These are phyloP conservation scores for Kodamaea derodonti DNA, from an alignment of 1,139 yeast species.

Conservation along the genomic window DNA sequence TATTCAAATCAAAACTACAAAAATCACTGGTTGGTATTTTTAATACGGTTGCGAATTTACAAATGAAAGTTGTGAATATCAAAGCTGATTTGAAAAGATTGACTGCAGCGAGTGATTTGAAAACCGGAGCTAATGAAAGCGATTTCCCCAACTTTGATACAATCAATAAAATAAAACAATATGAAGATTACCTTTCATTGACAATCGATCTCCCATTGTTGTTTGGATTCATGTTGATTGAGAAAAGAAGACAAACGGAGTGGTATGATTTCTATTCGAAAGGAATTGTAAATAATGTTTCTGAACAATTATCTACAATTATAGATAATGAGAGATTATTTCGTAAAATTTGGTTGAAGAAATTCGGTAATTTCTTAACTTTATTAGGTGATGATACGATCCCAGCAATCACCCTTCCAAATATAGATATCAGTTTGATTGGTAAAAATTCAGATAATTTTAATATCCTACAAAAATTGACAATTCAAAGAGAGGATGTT, in stretches of 20 bases:
- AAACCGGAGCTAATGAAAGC: constrained; percentile 3
- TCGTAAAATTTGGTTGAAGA: constrained; percentile 61
- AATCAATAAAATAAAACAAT: constrained; percentile 29
- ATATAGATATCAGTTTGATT: constrained; percentile 39
- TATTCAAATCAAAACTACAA: constrained; percentile 26
- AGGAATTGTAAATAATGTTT: constrained; percentile 46
- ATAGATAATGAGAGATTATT: constrained; percentile 55
- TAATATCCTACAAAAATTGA: constrained; percentile 19
- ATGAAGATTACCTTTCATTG: constrained; percentile 46
- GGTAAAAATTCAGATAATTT: constrained; percentile 20
- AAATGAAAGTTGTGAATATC: constrained; percentile 37
- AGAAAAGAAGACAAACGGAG: constrained; percentile 60
- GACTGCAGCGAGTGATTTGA: constrained; percentile 2
- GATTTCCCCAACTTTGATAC: constrained; percentile 18
- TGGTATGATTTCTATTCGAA: constrained; percentile 60
- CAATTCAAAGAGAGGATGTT: constrained; percentile 41
- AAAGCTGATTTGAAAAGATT: constrained; percentile 26
- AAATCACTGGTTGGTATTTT: constrained; percentile 24
- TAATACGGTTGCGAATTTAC: constrained; percentile 33
- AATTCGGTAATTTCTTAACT: constrained; percentile 48
- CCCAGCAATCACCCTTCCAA: constrained; percentile 25
- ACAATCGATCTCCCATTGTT: constrained; percentile 76
- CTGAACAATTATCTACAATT: constrained; percentile 57
- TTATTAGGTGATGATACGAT: constrained; percentile 24
- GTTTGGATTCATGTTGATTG: constrained; percentile 75